Evolutionary conservation across 78 protist species (phyloP).

Genomic region (Dictyostelium intermedium): DNA sequence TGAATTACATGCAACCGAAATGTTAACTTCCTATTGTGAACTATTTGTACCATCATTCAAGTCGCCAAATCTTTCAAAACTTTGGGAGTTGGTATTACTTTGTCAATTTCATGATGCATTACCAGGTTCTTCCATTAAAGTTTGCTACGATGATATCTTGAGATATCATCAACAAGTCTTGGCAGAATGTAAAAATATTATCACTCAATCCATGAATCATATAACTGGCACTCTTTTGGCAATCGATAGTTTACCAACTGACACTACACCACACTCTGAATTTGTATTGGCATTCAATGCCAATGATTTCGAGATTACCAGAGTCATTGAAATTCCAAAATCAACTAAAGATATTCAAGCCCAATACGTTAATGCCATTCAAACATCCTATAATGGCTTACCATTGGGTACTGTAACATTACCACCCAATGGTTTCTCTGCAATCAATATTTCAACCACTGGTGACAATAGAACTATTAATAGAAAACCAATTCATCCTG

Average conservation of each 20-base stretch:
- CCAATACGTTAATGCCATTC: neutral
- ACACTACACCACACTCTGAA: neutral
- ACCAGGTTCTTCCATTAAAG: conserved; percentile 86
- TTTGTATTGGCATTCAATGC: conserved; percentile 41
- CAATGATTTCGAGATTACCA: conserved; percentile 4
- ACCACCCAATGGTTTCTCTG: conserved; percentile 29
- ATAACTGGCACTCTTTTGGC: neutral
- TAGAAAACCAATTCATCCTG: neutral
- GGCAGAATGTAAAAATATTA: neutral
- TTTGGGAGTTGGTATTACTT: conserved; percentile 82
- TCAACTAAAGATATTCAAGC: neutral
- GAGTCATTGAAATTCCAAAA: conserved; percentile 36
- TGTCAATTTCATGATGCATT: conserved; percentile 92
- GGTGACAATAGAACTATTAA: neutral
- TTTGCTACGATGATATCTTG: conserved; percentile 68
- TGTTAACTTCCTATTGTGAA: conserved; percentile 22
- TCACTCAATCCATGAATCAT: neutral
- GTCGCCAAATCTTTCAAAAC: neutral
- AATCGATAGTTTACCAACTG: neutral
- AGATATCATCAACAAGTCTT: conserved; percentile 55
- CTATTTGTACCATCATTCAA: neutral
- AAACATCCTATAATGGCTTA: conserved; percentile 19
- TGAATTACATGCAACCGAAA: conserved; percentile 74
- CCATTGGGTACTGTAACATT: conserved; percentile 21
- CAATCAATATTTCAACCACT: neutral